Percentiles rank a stretch among this genome's conserved stretches.
Evolutionary conservation across 768 basidiomycete species (phyloP).

Genomic region (Chlorophyllum brunneum): DNA sequence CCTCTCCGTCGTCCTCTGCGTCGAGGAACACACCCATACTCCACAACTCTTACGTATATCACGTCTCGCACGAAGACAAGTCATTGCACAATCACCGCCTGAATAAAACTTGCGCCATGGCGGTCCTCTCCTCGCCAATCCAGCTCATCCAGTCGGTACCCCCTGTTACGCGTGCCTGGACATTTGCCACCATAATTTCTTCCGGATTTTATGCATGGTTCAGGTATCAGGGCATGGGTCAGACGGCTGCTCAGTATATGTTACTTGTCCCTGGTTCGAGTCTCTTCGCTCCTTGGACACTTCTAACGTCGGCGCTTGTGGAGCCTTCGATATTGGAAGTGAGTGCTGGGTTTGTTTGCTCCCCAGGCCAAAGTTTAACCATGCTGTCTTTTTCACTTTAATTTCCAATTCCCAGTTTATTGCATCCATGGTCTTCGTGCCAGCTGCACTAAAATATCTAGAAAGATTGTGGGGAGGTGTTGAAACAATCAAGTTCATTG

Average conservation of each 20-base stretch:
- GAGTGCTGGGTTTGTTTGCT: conserved; percentile 25
- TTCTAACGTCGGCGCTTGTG: conserved; percentile 84
- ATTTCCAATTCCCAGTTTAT: conserved; percentile 57
- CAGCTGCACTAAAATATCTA: conserved; percentile 82
- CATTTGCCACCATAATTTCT: conserved; percentile 52
- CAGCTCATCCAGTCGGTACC: conserved; percentile 70
- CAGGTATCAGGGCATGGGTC: conserved; percentile 44
- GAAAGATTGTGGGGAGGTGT: conserved; percentile 92
- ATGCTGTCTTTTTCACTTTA: not conserved
- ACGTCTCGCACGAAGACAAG: not conserved
- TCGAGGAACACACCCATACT: not conserved
- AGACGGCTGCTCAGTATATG: conserved; percentile 56
- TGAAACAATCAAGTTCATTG: conserved; percentile 84
- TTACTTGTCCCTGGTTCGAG: conserved; percentile 79
- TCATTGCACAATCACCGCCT: conserved; percentile 6
- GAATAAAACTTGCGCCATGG: conserved; percentile 48
- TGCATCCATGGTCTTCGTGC: conserved; percentile 71
- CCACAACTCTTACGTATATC: not conserved
- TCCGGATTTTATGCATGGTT: conserved; percentile 65
- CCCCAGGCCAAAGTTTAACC: conserved; percentile 5
- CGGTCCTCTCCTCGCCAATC: conserved; percentile 69
- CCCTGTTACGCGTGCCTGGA: conserved; percentile 73
- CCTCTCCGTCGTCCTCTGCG: not conserved
- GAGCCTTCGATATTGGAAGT: conserved; percentile 86
- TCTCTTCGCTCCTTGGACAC: conserved; percentile 88